A percentile compares a stretch with the other conserved stretches of the same genome.
Conservation (phyloP, 2,329 filamentous ascomycete species). For the Claviceps quebecensis region DNA sequence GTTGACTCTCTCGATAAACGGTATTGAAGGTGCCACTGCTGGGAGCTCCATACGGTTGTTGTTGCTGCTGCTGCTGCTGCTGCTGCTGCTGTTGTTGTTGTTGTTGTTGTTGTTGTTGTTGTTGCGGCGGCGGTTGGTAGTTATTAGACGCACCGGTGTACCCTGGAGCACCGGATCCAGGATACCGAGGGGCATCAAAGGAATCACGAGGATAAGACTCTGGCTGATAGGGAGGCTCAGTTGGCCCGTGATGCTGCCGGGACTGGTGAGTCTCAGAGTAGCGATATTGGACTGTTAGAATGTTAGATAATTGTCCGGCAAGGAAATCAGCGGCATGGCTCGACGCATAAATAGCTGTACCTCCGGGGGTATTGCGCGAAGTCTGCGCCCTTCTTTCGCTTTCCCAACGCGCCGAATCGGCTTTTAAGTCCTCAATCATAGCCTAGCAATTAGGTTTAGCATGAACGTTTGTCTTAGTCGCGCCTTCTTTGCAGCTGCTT, state of each 20-base stretch:
- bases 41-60: conserved; percentile 16
- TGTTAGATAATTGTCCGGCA: conserved; percentile 43
- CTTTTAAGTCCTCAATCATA: conserved; percentile 50
- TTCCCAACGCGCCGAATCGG: conserved; percentile 48
- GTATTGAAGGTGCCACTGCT: conserved; percentile 18
- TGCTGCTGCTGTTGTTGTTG: no score
- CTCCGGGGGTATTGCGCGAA: conserved; percentile 39
- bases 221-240: conserved; percentile 21
- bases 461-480: background rate
- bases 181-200: conserved; percentile 33
- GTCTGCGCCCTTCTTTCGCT: conserved; percentile 43
- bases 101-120: conserved; percentile 4
- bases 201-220: conserved; percentile 27
- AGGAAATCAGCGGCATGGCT: conserved; percentile 33
- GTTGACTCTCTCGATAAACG: conserved; percentile 18
- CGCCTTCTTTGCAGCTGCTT: conserved; percentile 21
- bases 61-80: conserved; percentile 2
- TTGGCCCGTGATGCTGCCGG: conserved; percentile 35
- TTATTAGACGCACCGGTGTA: conserved; percentile 31
- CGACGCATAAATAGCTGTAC: conserved; percentile 35
- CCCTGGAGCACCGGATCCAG: conserved; percentile 34
- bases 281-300: conserved; percentile 42
- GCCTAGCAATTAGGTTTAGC: conserved; percentile 25
- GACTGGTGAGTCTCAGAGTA: conserved; percentile 37
- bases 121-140: conserved; percentile 14